Conservation (phyloP, 345 rosid genomes). For the Eucalyptus pauciflora region DNA sequence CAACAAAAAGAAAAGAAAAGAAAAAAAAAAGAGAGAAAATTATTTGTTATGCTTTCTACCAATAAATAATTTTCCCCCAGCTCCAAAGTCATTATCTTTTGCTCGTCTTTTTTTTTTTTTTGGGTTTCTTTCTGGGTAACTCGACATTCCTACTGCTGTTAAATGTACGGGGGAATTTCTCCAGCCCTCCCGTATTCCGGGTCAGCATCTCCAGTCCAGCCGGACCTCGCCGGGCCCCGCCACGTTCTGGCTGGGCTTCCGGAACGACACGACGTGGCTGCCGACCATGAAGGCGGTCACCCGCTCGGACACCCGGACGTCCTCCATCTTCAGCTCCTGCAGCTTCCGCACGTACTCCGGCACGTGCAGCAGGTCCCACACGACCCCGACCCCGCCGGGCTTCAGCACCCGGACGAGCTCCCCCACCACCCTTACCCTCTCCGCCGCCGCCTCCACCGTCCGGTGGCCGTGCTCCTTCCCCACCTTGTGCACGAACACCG, state of each 20-base stretch:
- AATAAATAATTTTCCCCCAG: neutral
- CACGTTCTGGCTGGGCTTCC: slow-evolving; percentile 63
- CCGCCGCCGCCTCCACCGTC: slow-evolving; percentile 94
- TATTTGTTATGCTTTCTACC: neutral
- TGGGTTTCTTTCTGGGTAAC: neutral
- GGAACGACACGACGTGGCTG: slow-evolving; percentile 84
- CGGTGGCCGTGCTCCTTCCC: slow-evolving; percentile 88
- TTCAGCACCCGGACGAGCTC: slow-evolving; percentile 89
- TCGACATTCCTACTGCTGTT: neutral
- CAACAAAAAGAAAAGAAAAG: neutral
- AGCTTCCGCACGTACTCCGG: slow-evolving; percentile 75
- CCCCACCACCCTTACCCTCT: slow-evolving; percentile 75
- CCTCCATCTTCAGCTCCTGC: slow-evolving; percentile 91
- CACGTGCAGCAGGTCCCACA: slow-evolving; percentile 88
- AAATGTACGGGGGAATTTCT: neutral
- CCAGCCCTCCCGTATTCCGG: neutral
- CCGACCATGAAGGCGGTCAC: slow-evolving; percentile 94
- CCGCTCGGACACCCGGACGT: slow-evolving; percentile 67
- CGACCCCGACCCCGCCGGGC: slow-evolving; percentile 65
- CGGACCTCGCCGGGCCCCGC: slow-evolving; percentile 55
- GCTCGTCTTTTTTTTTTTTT: too few relatives aligned
- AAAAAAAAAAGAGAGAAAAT: neutral
- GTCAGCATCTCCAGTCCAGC: slow-evolving; percentile 61
- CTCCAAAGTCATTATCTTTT: neutral
- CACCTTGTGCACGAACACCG: slow-evolving; percentile 76